These are phyloP conservation scores for Paecilomyces formosus DNA, from an alignment of 2,329 filamentous ascomycete genomes.

Conservation along the genomic window DNA sequence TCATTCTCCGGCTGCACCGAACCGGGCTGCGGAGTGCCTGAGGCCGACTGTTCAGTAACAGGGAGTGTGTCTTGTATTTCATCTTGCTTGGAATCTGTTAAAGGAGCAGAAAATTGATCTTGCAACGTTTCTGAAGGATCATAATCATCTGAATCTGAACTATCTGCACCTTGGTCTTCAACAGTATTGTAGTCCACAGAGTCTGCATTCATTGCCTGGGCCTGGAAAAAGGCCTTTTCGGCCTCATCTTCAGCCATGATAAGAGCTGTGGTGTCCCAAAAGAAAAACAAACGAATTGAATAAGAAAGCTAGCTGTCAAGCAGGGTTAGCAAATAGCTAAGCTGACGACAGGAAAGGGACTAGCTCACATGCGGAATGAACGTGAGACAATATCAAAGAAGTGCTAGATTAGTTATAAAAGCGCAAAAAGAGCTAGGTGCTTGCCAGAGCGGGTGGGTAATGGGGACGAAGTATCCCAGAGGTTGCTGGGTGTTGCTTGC, in stretches of 20 bases:
- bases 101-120: constrained; percentile 29
- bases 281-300: constrained; percentile 6
- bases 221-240: constrained; percentile 47
- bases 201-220: constrained; percentile 38
- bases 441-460: not conserved
- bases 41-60: constrained; percentile 15
- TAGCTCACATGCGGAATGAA: not conserved
- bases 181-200: constrained; percentile 32
- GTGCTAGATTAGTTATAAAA: constrained; percentile 1
- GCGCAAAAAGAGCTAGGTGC: not conserved
- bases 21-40: constrained; percentile 14
- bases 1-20: constrained; percentile 18
- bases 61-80: constrained; percentile 18
- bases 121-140: constrained; percentile 44
- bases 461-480: constrained; percentile 3
- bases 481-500: constrained; percentile 5
- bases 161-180: constrained; percentile 48
- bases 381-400: not conserved
- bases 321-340: not conserved
- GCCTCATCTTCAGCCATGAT: constrained; percentile 47
- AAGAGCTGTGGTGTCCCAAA: constrained; percentile 6
- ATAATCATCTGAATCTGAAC: constrained; percentile 50
- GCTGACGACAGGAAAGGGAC: not conserved
- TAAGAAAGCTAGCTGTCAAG: constrained; percentile 1
- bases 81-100: constrained; percentile 23